Evolutionary conservation across 1,139 yeast species (phyloP).

Genomic region (Yarrowia galli): DNA sequence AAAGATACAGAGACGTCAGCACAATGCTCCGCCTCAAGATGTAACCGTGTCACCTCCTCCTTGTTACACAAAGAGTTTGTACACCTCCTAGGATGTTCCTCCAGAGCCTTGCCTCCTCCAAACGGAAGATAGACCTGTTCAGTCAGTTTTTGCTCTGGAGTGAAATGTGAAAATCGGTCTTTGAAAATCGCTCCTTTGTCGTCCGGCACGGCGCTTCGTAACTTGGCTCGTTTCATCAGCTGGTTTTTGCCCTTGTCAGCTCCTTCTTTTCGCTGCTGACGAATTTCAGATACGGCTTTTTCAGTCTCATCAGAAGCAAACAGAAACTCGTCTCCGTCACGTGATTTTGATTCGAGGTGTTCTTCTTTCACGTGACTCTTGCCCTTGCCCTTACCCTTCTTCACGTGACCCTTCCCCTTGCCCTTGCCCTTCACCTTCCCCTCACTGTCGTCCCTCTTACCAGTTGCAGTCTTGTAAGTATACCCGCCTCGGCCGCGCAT

Average conservation of each 20-base stretch:
- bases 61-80: too few relatives aligned
- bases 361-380: neutral
- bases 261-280: neutral
- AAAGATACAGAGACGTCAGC: neutral
- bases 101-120: neutral
- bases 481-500: neutral
- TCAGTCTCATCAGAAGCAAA: neutral
- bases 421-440: neutral
- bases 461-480: neutral
- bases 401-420: neutral
- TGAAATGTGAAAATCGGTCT: neutral
- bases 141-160: neutral
- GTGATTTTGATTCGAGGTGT: too few relatives aligned
- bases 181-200: slow-evolving; percentile 1
- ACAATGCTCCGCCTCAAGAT: neutral
- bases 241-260: neutral
- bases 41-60: neutral
- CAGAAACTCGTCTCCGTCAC: neutral
- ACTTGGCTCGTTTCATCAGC: neutral
- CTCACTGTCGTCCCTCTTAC: too few relatives aligned
- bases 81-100: neutral
- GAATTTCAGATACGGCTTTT: too few relatives aligned
- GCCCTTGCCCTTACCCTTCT: neutral
- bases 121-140: neutral
- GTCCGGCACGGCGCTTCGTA: neutral